phyloP scores from a whole-genome alignment of 495 filamentous ascomycete species.

The Tuber magnatum region DNA sequence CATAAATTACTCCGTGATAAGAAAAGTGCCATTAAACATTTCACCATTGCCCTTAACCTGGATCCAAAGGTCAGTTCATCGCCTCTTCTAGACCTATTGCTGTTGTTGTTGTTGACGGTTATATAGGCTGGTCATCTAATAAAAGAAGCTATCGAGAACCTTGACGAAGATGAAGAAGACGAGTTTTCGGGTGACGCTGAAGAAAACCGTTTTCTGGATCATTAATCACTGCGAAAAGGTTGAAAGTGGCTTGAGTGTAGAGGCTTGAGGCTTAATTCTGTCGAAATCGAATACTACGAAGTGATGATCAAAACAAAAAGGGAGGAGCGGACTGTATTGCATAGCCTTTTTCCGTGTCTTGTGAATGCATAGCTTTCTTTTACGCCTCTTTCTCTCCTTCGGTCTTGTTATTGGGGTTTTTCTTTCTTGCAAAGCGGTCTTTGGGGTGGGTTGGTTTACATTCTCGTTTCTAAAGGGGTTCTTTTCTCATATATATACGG shows the following conservation, averaged over 20 bases:
- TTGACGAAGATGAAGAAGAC: conserved; percentile 78
- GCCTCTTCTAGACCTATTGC: background rate
- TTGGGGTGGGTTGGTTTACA: conserved; percentile 34
- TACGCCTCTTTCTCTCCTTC: conserved; percentile 42
- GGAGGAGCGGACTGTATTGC: conserved; percentile 7
- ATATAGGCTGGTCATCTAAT: conserved; percentile 76
- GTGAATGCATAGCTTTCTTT: conserved; percentile 7
- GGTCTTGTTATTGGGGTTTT: conserved; percentile 28
- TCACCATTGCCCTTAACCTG: conserved; percentile 86
- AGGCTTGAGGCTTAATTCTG: conserved; percentile 1
- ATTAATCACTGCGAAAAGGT: conserved; percentile 14
- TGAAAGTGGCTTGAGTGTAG: conserved; percentile 13
- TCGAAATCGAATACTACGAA: conserved; percentile 16
- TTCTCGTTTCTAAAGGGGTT: conserved; percentile 26
- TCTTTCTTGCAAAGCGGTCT: conserved; percentile 38
- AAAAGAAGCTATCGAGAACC: conserved; percentile 82
- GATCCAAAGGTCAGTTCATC: conserved; percentile 81
- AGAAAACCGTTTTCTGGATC: conserved; percentile 39
- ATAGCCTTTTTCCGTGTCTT: conserved; percentile 9
- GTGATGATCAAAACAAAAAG: conserved; percentile 1
- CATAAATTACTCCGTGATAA: conserved; percentile 77
- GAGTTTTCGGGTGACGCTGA: conserved; percentile 47
- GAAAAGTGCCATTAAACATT: conserved; percentile 75
- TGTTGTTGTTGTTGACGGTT: conserved; percentile 33
- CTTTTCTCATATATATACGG: conserved; percentile 16